Evolutionary conservation across 2,329 filamentous ascomycete species (phyloP).

Genomic region (Fusarium sp.): DNA sequence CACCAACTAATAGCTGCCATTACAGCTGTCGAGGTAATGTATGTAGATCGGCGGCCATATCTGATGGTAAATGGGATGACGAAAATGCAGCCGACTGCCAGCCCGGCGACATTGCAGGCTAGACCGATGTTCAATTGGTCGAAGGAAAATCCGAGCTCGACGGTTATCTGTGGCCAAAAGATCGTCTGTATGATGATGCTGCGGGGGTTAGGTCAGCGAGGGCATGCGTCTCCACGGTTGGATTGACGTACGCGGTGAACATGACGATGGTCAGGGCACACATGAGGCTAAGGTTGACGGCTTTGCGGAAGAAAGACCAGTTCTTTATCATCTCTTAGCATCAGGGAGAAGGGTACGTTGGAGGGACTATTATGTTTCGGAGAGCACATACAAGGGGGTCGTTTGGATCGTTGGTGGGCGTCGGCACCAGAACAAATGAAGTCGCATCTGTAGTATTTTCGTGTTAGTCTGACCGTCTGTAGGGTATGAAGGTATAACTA

Average conservation of each 20-base stretch:
- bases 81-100: constrained; percentile 48
- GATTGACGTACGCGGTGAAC: constrained; percentile 33
- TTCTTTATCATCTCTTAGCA: constrained; percentile 33
- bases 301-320: constrained; percentile 43
- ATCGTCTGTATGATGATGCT: constrained; percentile 30
- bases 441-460: too few relatives aligned
- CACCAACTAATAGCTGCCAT: constrained; percentile 29
- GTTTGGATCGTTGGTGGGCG: constrained; percentile 38
- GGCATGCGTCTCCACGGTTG: too few relatives aligned
- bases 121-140: constrained; percentile 42
- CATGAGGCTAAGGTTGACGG: constrained; percentile 40
- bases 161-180: constrained; percentile 48
- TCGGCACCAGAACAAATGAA: constrained; percentile 7
- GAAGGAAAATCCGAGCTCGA: constrained; percentile 43
- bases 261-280: constrained; percentile 40
- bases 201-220: neutral
- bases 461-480: too few relatives aligned
- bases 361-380: too few relatives aligned
- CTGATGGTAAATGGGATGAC: constrained; percentile 50
- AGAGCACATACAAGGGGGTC: constrained; percentile 42
- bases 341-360: too few relatives aligned
- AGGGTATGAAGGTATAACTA: too few relatives aligned
- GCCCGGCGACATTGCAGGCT: constrained; percentile 45
- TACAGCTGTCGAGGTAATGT: constrained; percentile 34
- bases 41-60: constrained; percentile 47